phyloP scores from a whole-genome alignment of 208 protist species.

The Leptomonas pyrrhocoris region DNA sequence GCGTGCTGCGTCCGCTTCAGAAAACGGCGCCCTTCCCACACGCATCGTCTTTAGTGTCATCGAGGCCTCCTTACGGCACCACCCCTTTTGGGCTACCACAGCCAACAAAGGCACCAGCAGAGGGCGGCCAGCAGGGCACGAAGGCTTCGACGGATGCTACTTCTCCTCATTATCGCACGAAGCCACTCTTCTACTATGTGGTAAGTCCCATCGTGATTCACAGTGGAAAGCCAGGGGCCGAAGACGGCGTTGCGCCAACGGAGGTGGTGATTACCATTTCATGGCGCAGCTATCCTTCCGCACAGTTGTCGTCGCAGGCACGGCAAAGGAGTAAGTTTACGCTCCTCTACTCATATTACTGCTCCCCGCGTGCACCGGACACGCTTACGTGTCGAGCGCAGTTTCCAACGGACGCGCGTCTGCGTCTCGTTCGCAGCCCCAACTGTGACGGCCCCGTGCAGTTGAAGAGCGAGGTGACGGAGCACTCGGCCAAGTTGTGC shows the following conservation, averaged over 20 bases:
- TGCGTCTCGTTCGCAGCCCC: conserved; percentile 44
- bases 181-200: conserved; percentile 53
- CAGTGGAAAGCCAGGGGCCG: not conserved
- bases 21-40: not conserved
- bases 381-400: conserved; percentile 40
- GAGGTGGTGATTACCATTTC: conserved; percentile 32
- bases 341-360: conserved; percentile 64
- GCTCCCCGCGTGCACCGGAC: conserved; percentile 58
- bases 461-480: conserved; percentile 32
- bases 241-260: not conserved
- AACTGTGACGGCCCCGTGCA: conserved; percentile 42
- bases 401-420: conserved; percentile 25
- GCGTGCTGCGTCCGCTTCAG: conserved; percentile 2
- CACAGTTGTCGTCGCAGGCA: not conserved
- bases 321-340: conserved; percentile 15
- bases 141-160: not conserved
- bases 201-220: conserved; percentile 31
- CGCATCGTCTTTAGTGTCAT: too few species aligned
- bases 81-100: too few species aligned
- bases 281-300: conserved; percentile 37
- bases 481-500: conserved; percentile 28
- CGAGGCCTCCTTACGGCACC: too few species aligned
- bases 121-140: too few species aligned
- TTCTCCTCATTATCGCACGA: not conserved
- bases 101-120: too few species aligned